Evolutionary conservation across 495 filamentous ascomycete genomes (phyloP).

Genomic region (Aspergillus biplanus): DNA sequence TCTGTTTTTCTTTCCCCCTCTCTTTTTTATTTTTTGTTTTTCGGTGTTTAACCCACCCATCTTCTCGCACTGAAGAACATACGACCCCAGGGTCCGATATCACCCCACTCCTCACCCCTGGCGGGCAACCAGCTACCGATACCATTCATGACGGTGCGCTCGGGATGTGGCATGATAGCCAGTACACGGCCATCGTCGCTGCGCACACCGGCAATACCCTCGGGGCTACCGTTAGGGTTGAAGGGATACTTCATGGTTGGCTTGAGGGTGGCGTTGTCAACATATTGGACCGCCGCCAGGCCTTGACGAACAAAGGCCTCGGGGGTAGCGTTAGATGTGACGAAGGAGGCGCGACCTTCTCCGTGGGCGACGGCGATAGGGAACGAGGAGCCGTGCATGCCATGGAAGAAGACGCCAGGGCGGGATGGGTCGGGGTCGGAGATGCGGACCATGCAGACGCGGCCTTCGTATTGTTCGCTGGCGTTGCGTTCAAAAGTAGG

Average conservation of each 20-base stretch:
- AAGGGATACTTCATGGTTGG: constrained; percentile 84
- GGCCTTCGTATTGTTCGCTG: constrained; percentile 91
- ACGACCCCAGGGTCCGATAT: constrained; percentile 85
- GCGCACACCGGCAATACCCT: constrained; percentile 81
- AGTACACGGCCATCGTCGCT: constrained; percentile 83
- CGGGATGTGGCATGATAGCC: constrained; percentile 96
- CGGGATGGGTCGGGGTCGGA: constrained; percentile 55
- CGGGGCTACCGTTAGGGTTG: constrained; percentile 92
- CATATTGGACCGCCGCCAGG: constrained; percentile 75
- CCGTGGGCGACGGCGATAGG: constrained; percentile 92
- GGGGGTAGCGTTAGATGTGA: constrained; percentile 41
- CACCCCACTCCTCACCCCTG: constrained; percentile 73
- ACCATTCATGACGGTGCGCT: constrained; percentile 84
- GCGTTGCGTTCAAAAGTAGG: constrained; percentile 85
- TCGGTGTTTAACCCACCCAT: constrained; percentile 71
- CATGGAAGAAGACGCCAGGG: constrained; percentile 88
- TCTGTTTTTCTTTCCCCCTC: background rate
- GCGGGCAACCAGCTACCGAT: constrained; percentile 76
- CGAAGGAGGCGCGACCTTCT: constrained; percentile 85
- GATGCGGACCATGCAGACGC: constrained; percentile 87
- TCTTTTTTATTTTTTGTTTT: constrained; percentile 2
- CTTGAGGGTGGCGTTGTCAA: constrained; percentile 72
- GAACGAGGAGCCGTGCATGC: constrained; percentile 81
- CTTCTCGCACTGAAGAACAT: constrained; percentile 79
- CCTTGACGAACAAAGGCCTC: constrained; percentile 61